Evolutionary conservation across 2,329 filamentous ascomycete species (phyloP), one percentile per base, ranked within the genome.

Genomic region (Knufia petricola): DNA sequence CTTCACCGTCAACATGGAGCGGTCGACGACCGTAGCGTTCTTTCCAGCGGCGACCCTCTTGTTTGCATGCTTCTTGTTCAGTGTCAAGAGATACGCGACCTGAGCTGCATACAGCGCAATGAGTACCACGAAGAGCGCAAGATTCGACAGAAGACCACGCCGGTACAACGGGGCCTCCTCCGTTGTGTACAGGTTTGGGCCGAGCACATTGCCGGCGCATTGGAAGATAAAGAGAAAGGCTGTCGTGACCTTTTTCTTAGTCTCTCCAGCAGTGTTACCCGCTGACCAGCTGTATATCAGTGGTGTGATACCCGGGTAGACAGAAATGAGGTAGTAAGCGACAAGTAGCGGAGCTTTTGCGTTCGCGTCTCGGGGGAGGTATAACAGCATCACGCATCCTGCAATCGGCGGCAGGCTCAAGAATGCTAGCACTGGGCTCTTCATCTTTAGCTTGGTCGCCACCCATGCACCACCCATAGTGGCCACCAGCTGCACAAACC

Each of bases 241-340:
- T 0, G 79, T 83, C 0, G 76, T 81, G 8, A 76, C 74, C 58
- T 84, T 84, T 53, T 78, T 77, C 64, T 85, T 85, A 0, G 81
- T 85, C 58, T 85, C 80, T 1, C 82, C 81, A 0, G 76, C 81
- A 0, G 81, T 71, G 36, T 70, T 80, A 34, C 66, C 75, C 0
- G 76, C 79, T 15, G 83, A 87, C 61, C 81, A 86, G 53, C 79
- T 83, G 58, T 87, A 84, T 56, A 81, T 86, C 47, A 80, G 74
- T 32, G 82, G 79, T 2, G 79, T 71, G 51, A 78, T 78, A 4
- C 72, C 79, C 0, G 77, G 76, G 45, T 81, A 80, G 6, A 79
- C 71, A 0, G 75, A 79, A 34, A 79, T 76, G 64, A 67, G 44
- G 50, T 78, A 79, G 57, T 79, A 81, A 0, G 77, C 78, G 1